Conservation (phyloP, 768 basidiomycete species). For the Pleurotus ostreatus region DNA sequence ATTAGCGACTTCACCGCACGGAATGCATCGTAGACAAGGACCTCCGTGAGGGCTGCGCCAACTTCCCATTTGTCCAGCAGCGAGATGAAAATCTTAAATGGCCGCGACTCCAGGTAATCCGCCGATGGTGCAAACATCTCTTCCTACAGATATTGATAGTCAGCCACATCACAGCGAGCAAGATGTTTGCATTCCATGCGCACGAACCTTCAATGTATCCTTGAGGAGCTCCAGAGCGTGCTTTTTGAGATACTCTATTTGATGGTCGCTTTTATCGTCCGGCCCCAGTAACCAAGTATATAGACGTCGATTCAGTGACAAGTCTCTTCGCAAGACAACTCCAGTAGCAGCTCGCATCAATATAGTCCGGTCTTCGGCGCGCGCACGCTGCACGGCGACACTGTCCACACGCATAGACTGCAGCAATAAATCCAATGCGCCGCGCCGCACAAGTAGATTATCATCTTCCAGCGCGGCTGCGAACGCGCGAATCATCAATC, state of each 20-base stretch:
- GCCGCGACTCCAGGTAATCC: constrained; percentile 74
- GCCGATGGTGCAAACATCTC: constrained; percentile 75
- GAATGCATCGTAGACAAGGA: constrained; percentile 76
- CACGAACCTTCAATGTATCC: constrained; percentile 60
- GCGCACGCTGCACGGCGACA: constrained; percentile 61
- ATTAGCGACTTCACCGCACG: constrained; percentile 60
- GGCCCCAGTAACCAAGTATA: constrained; percentile 92
- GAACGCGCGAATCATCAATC: constrained; percentile 92
- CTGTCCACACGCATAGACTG: constrained; percentile 76
- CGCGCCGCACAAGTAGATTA: constrained; percentile 84
- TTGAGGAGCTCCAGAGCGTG: constrained; percentile 72
- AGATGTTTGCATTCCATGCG: neutral
- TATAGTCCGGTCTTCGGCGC: constrained; percentile 69
- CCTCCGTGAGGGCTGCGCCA: constrained; percentile 75
- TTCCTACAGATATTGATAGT: constrained; percentile 32
- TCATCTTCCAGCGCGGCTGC: constrained; percentile 90
- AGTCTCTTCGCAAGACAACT: constrained; percentile 88
- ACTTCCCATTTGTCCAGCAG: constrained; percentile 97
- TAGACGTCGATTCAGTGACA: constrained; percentile 88
- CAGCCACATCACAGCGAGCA: too few relatives aligned
- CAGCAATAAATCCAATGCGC: constrained; percentile 79
- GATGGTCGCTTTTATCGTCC: constrained; percentile 72
- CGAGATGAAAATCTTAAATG: constrained; percentile 95
- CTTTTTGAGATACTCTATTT: constrained; percentile 63
- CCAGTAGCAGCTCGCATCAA: constrained; percentile 84